Evolutionary conservation across 139 green algal genomes (phyloP).

Genomic region (Marvania coccoides): DNA sequence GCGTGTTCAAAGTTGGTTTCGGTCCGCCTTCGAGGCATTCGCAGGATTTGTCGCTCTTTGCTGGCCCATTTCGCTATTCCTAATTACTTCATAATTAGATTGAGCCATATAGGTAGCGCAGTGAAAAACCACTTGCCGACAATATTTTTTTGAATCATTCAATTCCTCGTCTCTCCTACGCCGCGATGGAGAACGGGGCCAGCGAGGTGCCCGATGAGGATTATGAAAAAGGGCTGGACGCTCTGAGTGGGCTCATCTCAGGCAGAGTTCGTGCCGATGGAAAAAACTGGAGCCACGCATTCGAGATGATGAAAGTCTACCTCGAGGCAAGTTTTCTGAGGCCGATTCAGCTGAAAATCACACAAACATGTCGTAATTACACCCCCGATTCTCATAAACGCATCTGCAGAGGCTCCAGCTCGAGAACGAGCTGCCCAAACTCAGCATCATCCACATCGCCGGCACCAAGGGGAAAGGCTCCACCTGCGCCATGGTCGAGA

Average conservation of each 20-base stretch:
- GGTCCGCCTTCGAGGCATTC: too few species aligned
- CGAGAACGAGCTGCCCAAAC: conserved; percentile 37
- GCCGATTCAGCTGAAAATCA: not conserved
- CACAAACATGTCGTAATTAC: not conserved
- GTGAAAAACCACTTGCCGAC: too few species aligned
- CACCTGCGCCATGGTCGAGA: conserved; percentile 80
- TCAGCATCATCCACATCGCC: conserved; percentile 81
- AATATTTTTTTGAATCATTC: too few species aligned
- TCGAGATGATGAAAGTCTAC: conserved; percentile 65
- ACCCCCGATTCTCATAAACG: not conserved
- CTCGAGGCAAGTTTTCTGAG: conserved; percentile 45
- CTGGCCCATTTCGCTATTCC: too few species aligned
- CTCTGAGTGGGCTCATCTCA: conserved; percentile 55
- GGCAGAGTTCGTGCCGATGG: conserved; percentile 44
- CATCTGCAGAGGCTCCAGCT: conserved; percentile 52
- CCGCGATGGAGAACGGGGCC: not conserved
- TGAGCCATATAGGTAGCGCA: too few species aligned
- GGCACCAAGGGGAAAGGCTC: conserved; percentile 93
- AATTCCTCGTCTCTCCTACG: too few species aligned
- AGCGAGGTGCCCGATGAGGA: conserved; percentile 4
- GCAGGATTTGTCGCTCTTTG: too few species aligned
- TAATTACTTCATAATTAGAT: too few species aligned
- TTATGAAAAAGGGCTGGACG: conserved; percentile 37
- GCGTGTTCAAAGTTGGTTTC: too few species aligned
- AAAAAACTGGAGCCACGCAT: conserved; percentile 54